Evolutionary conservation across 306 rosid species (phyloP).

Genomic region (Acacia confusa): DNA sequence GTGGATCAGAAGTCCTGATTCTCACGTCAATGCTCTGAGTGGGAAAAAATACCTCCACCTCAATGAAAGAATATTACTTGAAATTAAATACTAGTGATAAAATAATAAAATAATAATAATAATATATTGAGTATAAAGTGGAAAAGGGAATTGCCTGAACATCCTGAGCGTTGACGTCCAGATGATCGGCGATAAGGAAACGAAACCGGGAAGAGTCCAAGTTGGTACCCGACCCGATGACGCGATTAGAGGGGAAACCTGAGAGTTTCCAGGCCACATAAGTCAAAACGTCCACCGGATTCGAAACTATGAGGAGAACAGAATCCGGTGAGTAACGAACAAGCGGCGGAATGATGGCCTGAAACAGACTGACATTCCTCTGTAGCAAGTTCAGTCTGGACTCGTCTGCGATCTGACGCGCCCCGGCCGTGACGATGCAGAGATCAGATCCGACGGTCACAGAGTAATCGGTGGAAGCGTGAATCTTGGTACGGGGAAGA

Average conservation of each 20-base stretch:
- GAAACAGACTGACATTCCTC: slow-evolving; percentile 71
- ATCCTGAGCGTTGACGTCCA: slow-evolving; percentile 90
- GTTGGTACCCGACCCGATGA: slow-evolving; percentile 92
- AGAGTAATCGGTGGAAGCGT: slow-evolving; percentile 74
- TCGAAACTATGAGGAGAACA: slow-evolving; percentile 70
- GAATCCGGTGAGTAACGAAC: slow-evolving; percentile 57
- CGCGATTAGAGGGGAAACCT: slow-evolving; percentile 82
- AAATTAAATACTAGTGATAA: background rate
- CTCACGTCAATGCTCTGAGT: background rate
- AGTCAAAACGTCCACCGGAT: slow-evolving; percentile 81
- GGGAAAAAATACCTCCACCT: background rate
- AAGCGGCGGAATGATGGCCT: slow-evolving; percentile 63
- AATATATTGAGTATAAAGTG: background rate
- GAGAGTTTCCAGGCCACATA: slow-evolving; percentile 92
- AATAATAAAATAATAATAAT: background rate
- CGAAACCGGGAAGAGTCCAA: slow-evolving; percentile 89
- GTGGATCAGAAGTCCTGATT: background rate
- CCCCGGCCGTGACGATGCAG: slow-evolving; percentile 90
- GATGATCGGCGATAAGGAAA: slow-evolving; percentile 91
- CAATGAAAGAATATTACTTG: background rate
- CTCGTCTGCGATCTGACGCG: slow-evolving; percentile 73
- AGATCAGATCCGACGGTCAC: slow-evolving; percentile 72
- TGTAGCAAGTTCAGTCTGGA: slow-evolving; percentile 75
- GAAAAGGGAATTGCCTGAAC: slow-evolving; percentile 58
- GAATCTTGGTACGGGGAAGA: slow-evolving; percentile 84